Evolutionary conservation across 768 basidiomycete species (phyloP).

Genomic region (Terana coerulea): DNA sequence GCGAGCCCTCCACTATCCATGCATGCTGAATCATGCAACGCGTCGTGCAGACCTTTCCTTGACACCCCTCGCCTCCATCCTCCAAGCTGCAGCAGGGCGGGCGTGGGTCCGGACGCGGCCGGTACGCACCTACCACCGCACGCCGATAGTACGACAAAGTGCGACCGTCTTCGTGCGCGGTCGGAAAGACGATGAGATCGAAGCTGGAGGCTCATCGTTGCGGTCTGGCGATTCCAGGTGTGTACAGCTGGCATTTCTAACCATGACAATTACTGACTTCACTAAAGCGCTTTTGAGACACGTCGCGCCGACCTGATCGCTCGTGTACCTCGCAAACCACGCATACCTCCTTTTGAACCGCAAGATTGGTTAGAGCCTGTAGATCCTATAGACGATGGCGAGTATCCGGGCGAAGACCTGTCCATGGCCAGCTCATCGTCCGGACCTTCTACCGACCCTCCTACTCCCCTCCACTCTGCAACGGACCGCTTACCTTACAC

Average conservation of each 20-base stretch:
- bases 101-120: constrained; percentile 35
- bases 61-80: constrained; percentile 34
- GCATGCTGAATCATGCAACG: constrained; percentile 40
- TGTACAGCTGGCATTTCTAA: too few relatives aligned
- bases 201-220: too few relatives aligned
- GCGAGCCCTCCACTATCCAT: constrained; percentile 25
- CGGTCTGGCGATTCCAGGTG: too few relatives aligned
- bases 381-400: background rate
- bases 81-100: constrained; percentile 47
- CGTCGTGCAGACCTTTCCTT: constrained; percentile 22
- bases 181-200: constrained; percentile 1
- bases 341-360: too few relatives aligned
- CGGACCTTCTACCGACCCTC: too few relatives aligned
- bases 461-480: too few relatives aligned
- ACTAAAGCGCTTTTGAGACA: too few relatives aligned
- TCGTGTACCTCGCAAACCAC: too few relatives aligned
- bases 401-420: background rate
- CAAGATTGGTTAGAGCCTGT: background rate
- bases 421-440: too few relatives aligned
- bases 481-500: too few relatives aligned
- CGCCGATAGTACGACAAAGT: background rate
- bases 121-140: constrained; percentile 11
- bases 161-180: background rate
- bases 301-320: too few relatives aligned
- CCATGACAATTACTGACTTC: too few relatives aligned